phyloP scores from a whole-genome alignment of 2,329 filamentous ascomycete genomes.

The Talaromyces sp. region DNA sequence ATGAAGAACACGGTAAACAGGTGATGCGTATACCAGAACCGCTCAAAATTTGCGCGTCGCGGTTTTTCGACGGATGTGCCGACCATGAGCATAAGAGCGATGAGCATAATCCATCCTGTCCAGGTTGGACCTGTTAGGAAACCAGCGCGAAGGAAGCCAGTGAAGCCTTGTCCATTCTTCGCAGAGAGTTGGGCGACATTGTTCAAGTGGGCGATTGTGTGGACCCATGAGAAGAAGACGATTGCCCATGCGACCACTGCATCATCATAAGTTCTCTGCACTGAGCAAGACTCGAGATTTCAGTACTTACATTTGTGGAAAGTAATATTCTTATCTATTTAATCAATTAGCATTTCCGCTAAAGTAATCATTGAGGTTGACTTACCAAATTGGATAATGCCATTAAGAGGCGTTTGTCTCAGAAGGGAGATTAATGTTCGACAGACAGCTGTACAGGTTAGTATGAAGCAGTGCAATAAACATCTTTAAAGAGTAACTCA shows the following conservation, averaged over 20 bases:
- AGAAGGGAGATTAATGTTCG: slow-evolving; percentile 78
- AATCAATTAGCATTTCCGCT: background rate
- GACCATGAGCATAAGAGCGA: slow-evolving; percentile 74
- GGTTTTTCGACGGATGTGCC: slow-evolving; percentile 74
- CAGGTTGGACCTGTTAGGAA: slow-evolving; percentile 77
- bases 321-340: slow-evolving; percentile 74
- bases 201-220: slow-evolving; percentile 83
- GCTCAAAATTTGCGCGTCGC: slow-evolving; percentile 76
- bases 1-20: slow-evolving; percentile 85
- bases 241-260: slow-evolving; percentile 74
- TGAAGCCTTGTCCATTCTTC: slow-evolving; percentile 72
- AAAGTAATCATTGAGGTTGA: background rate
- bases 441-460: slow-evolving; percentile 58
- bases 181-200: slow-evolving; percentile 75
- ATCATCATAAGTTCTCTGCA: background rate
- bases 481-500: slow-evolving; percentile 10
- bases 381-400: slow-evolving; percentile 70
- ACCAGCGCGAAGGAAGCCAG: slow-evolving; percentile 74
- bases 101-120: slow-evolving; percentile 82
- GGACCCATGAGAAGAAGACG: slow-evolving; percentile 82
- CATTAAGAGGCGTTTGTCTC: slow-evolving; percentile 76
- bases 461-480: slow-evolving; percentile 8
- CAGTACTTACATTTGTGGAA: slow-evolving; percentile 65
- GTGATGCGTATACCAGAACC: slow-evolving; percentile 89
- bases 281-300: background rate